Evolutionary conservation across 441 rosid genomes (phyloP), one percentile per base, ranked within the genome.

Genomic region (Pelargonium myrrhifolium): DNA sequence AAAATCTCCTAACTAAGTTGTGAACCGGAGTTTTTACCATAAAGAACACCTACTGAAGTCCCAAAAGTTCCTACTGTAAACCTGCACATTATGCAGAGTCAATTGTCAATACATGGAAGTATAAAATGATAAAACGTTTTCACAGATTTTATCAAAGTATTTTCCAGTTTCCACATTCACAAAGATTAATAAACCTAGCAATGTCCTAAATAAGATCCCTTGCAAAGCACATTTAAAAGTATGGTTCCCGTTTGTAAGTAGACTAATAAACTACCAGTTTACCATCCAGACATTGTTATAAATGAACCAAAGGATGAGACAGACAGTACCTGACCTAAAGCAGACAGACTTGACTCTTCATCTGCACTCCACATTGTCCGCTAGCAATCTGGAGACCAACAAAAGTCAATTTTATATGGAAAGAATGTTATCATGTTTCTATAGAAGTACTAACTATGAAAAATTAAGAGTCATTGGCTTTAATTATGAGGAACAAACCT

Each of bases 401-500:
- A 24, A 2, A 6, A 31, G 64, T 1, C 26, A 59, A 15, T 4
- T 2, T 4, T 10, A 60, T 11, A 4, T 24, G 40, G 18, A 24
- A 24, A 60, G 3, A 11, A 60, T 12, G 24, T 20, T 22, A 58
- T 21, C 3, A 4, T 58, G 11, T 58, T 58, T 26, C 31, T 11
- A 21, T 6, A 10, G 43, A 24, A 22, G 31, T 59, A 60, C 18
- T 28, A 12, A 60, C 10, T 26, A 9, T n/a, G 20, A 17, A 60
- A 14, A 60, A 42, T 17, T 20, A 14, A 60, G 62, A 60, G 37
- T 7, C 11, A 39, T 6, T 53, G 65, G 63, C 28, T 65, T 59
- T 65, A 39, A 67, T 70, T 59, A 56, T 39, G 65, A 68, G 68
- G 39, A 78, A 77, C 82, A 21, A 70, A 86, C 86, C 86, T 80